Percentiles rank a stretch among this genome's conserved stretches.
Evolutionary conservation across 805 yeast genomes (phyloP).

Genomic region (Kodamaea jinghongensis): DNA sequence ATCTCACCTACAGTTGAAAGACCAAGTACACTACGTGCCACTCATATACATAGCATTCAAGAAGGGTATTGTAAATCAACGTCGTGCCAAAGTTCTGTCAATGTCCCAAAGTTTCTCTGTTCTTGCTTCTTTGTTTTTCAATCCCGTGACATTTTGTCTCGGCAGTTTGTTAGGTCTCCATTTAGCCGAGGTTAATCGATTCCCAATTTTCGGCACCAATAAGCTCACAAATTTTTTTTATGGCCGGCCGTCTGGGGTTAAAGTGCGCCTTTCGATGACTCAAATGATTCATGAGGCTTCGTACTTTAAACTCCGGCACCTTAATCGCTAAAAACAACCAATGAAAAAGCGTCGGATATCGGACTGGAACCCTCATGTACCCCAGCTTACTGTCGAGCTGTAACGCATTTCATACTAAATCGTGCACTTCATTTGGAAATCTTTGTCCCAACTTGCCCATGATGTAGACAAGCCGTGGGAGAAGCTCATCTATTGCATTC

Average conservation of each 20-base stretch:
- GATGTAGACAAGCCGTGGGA: constrained; percentile 3
- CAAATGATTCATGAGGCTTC: constrained; percentile 1
- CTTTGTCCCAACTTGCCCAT: constrained; percentile 1
- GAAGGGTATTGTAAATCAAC: too few species aligned
- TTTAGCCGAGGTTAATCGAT: constrained; percentile 4
- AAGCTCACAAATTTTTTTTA: too few species aligned
- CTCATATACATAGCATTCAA: neutral
- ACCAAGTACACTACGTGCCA: too few species aligned
- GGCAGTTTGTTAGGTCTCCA: constrained; percentile 1
- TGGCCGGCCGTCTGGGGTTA: constrained; percentile 5
- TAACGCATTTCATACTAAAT: constrained; percentile 2
- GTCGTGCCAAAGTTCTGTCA: too few species aligned
- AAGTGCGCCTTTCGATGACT: constrained; percentile 3
- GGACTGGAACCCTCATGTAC: too few species aligned
- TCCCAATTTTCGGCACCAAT: constrained; percentile 3
- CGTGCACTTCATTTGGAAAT: constrained; percentile 3
- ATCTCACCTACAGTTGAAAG: too few species aligned
- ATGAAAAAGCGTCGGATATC: too few species aligned
- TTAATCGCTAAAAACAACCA: too few species aligned
- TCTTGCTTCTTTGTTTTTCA: too few species aligned
- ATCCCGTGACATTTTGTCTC: neutral
- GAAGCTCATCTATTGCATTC: constrained; percentile 4
- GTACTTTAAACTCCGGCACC: too few species aligned
- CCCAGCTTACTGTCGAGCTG: too few species aligned
- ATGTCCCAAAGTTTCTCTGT: too few species aligned